These are phyloP conservation scores for Debaryomyces fabryi DNA, from an alignment of 1,139 yeast species.

Conservation along the genomic window DNA sequence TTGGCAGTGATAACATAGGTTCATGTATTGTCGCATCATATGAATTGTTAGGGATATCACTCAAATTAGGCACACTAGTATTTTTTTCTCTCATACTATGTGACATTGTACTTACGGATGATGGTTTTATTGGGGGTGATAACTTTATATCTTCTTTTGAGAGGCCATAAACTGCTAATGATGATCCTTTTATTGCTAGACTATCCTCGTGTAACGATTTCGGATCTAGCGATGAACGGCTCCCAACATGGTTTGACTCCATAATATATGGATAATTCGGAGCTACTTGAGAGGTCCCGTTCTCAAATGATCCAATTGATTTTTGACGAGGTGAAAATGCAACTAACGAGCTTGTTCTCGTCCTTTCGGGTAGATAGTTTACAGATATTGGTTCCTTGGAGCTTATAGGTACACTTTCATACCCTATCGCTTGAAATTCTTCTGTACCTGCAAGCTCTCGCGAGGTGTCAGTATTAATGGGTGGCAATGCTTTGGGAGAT, in stretches of 20 bases:
- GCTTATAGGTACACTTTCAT: conserved; percentile 27
- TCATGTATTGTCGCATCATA: not conserved
- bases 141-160: conserved; percentile 24
- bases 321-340: conserved; percentile 17
- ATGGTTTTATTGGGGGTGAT: not conserved
- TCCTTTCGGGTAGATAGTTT: conserved; percentile 29
- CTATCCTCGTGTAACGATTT: conserved; percentile 15
- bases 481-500: not conserved
- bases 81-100: not conserved
- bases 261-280: not conserved
- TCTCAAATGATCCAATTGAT: conserved; percentile 10
- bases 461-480: not conserved
- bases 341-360: conserved; percentile 6
- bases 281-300: not conserved
- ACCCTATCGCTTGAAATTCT: conserved; percentile 39
- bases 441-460: conserved; percentile 3
- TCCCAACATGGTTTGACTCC: conserved; percentile 15
- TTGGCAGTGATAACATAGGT: not conserved
- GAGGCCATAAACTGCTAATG: conserved; percentile 29
- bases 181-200: conserved; percentile 23
- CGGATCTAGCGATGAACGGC: conserved; percentile 35
- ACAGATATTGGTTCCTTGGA: conserved; percentile 35
- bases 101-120: not conserved
- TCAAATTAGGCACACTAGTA: not conserved
- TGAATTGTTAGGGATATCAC: not conserved